These are phyloP conservation scores for Chrysanthemum makinoi DNA, from an alignment of 129 eudicot genomes.

Conservation along the genomic window DNA sequence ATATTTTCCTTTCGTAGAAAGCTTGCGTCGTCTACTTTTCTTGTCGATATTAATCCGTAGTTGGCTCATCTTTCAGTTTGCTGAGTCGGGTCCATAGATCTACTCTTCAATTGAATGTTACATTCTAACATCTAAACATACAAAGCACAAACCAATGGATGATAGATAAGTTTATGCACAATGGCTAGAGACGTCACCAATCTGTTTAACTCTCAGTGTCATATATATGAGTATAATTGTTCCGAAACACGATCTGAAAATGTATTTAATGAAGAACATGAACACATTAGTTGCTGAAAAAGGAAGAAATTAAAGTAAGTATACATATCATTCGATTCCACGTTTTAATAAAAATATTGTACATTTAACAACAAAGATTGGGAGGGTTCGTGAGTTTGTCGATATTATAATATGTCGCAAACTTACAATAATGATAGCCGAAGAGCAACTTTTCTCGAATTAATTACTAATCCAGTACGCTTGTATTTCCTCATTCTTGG, in stretches of 20 bases:
- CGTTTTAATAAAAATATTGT: no score
- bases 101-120: no score
- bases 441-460: constrained; percentile 85
- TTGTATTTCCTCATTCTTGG: constrained; percentile 70
- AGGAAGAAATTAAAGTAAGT: neutral
- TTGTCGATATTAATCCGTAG: no score
- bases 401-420: neutral
- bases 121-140: no score
- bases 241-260: constrained; percentile 78
- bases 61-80: no score
- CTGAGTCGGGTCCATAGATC: no score
- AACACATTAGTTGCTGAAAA: no score
- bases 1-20: no score
- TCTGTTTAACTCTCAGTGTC: constrained; percentile 73
- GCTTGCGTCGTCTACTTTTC: no score
- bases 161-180: neutral
- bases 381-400: neutral
- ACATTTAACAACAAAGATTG: neutral
- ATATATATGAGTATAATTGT: constrained; percentile 67
- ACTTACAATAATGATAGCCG: constrained; percentile 85
- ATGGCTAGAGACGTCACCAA: constrained; percentile 36
- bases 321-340: no score
- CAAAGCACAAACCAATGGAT: no score
- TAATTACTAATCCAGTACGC: constrained; percentile 58
- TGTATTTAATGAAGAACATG: neutral